These are phyloP conservation scores for Scenedesmus sp. DNA, from an alignment of 163 green algal species.

Conservation along the genomic window DNA sequence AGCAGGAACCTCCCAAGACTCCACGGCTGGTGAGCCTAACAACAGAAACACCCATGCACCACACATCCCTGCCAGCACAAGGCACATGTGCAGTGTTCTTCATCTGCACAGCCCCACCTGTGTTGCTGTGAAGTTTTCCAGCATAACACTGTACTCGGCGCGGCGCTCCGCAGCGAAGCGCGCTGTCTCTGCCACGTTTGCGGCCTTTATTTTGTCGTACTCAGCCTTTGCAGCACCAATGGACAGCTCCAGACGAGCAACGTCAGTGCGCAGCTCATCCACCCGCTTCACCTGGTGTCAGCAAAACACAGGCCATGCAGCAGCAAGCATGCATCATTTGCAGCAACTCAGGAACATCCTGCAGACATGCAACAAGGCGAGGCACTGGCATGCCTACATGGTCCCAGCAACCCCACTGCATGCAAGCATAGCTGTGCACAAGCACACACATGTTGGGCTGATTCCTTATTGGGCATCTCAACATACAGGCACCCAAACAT, in stretches of 20 bases:
- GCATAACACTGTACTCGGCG: conserved; percentile 47
- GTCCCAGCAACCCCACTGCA: neutral
- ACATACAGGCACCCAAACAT: too few species aligned
- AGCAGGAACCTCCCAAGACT: neutral
- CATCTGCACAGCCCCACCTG: conserved; percentile 30
- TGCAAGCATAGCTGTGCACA: neutral
- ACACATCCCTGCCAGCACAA: neutral
- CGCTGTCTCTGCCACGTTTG: conserved; percentile 59
- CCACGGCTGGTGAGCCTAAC: too few species aligned
- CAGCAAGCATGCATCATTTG: neutral
- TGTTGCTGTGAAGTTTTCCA: conserved; percentile 55
- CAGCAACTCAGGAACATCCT: neutral
- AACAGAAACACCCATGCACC: neutral
- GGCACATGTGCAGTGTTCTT: neutral
- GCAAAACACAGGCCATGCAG: neutral
- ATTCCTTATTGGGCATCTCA: too few species aligned
- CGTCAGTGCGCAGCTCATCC: conserved; percentile 62
- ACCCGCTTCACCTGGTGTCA: conserved; percentile 37
- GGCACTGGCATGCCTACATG: neutral
- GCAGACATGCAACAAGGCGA: neutral
- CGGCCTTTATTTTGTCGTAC: conserved; percentile 67
- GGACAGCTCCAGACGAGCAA: conserved; percentile 67
- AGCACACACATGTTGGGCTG: neutral
- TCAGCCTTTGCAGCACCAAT: conserved; percentile 59
- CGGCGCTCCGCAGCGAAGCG: conserved; percentile 50